These are phyloP conservation scores for Vigna mungo DNA, from an alignment of 306 rosid genomes.

Conservation along the genomic window DNA sequence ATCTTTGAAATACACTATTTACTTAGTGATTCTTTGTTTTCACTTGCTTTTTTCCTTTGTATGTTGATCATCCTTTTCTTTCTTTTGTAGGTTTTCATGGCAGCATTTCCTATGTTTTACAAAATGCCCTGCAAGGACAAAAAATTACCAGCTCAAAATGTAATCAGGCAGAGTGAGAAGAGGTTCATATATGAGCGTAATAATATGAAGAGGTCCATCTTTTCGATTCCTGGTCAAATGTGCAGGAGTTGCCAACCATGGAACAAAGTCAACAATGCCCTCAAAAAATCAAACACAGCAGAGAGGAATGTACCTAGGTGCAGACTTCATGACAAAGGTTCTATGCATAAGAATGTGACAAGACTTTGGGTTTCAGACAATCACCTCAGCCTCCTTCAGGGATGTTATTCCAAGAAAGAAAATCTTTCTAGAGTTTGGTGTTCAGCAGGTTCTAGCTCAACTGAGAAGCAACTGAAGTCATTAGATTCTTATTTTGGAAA, in stretches of 20 bases:
- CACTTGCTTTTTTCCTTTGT: not conserved
- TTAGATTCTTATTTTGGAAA: slow-evolving; percentile 73
- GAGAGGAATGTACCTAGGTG: slow-evolving; percentile 28
- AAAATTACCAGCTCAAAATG: slow-evolving; percentile 37
- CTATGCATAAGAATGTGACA: slow-evolving; percentile 4
- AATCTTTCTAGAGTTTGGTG: slow-evolving; percentile 35
- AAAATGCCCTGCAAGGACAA: slow-evolving; percentile 53
- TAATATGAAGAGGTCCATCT: slow-evolving; percentile 19
- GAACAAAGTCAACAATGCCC: not conserved
- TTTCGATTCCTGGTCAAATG: slow-evolving; percentile 28
- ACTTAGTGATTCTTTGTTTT: not conserved
- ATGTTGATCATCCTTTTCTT: not conserved
- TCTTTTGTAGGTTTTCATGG: slow-evolving; percentile 56
- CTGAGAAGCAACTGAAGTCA: slow-evolving; percentile 65
- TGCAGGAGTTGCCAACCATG: slow-evolving; percentile 31
- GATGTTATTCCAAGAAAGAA: slow-evolving; percentile 40
- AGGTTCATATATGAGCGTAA: slow-evolving; percentile 30
- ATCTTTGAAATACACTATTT: not conserved
- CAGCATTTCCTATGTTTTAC: slow-evolving; percentile 59
- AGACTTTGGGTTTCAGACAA: slow-evolving; percentile 31
- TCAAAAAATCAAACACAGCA: slow-evolving; percentile 26
- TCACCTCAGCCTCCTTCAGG: slow-evolving; percentile 41
- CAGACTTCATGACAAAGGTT: slow-evolving; percentile 35
- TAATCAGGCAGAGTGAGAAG: slow-evolving; percentile 38
- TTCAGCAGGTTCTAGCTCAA: slow-evolving; percentile 49